Percentiles rank a stretch among this genome's conserved stretches.
Conservation (phyloP, 2,329 filamentous ascomycete genomes). For the Coniosporium uncinatum region DNA sequence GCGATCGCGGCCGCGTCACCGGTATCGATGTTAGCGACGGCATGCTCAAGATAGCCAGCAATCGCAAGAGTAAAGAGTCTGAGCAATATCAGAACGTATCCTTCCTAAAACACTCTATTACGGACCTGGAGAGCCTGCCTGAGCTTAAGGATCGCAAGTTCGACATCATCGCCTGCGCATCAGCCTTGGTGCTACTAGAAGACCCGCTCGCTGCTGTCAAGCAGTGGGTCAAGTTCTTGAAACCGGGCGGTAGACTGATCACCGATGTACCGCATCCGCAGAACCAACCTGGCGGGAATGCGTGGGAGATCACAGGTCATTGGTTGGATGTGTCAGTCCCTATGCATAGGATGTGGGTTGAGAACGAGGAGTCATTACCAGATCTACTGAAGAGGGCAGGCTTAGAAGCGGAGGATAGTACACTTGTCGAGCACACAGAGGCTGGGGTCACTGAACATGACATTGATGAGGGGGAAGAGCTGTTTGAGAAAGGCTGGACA, state of each 20-base stretch:
- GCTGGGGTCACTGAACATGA: conserved; percentile 19
- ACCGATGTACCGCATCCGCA: conserved; percentile 30
- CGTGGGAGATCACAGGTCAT: conserved; percentile 21
- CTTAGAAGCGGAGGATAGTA: conserved; percentile 21
- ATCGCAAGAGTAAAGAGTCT: conserved; percentile 17
- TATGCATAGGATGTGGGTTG: conserved; percentile 27
- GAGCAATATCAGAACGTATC: conserved; percentile 22
- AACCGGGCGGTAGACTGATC: conserved; percentile 30
- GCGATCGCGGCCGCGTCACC: conserved; percentile 25
- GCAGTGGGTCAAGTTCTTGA: conserved; percentile 29
- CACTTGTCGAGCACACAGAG: conserved; percentile 23
- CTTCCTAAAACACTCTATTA: conserved; percentile 27
- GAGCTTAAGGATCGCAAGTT: conserved; percentile 11
- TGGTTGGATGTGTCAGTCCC: conserved; percentile 14
- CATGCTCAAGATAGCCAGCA: conserved; percentile 30
- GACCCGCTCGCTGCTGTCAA: conserved; percentile 26
- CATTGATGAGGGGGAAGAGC: conserved; percentile 21
- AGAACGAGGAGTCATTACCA: conserved; percentile 20
- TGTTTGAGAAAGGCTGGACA: conserved; percentile 25
- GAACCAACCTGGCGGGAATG: conserved; percentile 25
- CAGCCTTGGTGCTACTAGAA: conserved; percentile 31
- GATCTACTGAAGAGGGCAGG: conserved; percentile 21
- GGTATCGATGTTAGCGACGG: conserved; percentile 33
- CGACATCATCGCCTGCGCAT: conserved; percentile 29
- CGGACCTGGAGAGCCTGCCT: conserved; percentile 19